A percentile compares a stretch with the other conserved stretches of the same genome.
Conservation (phyloP, 371 early-diverging fungal species). For the Phascolomyces articulosus region DNA sequence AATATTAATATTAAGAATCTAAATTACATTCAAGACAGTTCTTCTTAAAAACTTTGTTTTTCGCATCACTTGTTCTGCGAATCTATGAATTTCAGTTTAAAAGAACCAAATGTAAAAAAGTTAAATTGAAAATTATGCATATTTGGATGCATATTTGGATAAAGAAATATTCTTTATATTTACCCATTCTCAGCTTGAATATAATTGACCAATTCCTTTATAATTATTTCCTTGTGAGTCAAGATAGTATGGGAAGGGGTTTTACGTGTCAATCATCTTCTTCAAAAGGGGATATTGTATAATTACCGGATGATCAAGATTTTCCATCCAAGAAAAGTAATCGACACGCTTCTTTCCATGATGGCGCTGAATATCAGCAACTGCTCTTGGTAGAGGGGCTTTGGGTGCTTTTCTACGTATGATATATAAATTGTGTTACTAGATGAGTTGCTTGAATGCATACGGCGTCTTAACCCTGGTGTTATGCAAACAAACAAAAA, state of each 20-base stretch:
- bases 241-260: neutral
- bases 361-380: slow-evolving; percentile 3
- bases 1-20: too few species aligned
- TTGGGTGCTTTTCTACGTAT: neutral
- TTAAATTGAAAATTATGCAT: slow-evolving; percentile 2
- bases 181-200: slow-evolving; percentile 66
- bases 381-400: slow-evolving; percentile 1
- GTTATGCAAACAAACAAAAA: too few species aligned
- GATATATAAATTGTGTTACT: too few species aligned
- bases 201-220: slow-evolving; percentile 46
- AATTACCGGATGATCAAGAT: slow-evolving; percentile 53
- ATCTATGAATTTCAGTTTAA: neutral
- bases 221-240: neutral
- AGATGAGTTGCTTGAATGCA: neutral
- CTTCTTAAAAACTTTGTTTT: slow-evolving; percentile 38
- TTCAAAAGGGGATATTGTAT: too few species aligned
- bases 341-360: slow-evolving; percentile 18
- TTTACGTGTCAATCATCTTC: too few species aligned
- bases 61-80: slow-evolving; percentile 26
- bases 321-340: slow-evolving; percentile 62
- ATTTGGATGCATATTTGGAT: neutral
- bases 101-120: neutral
- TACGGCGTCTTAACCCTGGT: neutral
- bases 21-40: slow-evolving; percentile 23
- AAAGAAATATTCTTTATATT: slow-evolving; percentile 1